Evolutionary conservation across 805 yeast genomes (phyloP), one percentile per base, ranked within the genome.

Genomic region (Candida nemodendra): DNA sequence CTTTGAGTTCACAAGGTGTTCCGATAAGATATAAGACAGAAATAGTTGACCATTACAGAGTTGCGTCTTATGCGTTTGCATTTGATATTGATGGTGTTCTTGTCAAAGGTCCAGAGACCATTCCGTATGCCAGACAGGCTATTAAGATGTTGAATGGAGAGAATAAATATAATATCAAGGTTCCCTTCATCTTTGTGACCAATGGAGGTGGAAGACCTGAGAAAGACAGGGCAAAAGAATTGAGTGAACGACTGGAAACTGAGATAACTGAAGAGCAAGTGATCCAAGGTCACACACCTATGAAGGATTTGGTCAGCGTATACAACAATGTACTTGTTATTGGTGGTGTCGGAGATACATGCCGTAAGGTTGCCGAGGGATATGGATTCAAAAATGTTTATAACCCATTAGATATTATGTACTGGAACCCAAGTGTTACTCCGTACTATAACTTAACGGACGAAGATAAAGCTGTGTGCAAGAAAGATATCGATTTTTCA

Each of bases 141-240:
- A 64, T 88, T 48, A 71, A 72, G 45, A 57, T 84, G 68, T 71
- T 88, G 45, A 80, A 85, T 50, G 95, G 95, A 41, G 78, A 78
- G 27, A 88, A 88, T 65, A 71, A 77, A 54, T 80, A 84, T 66
- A 76, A 82, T 52, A 81, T 88, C 52, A 78, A 74, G 45, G 89
- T 84, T 13, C 95, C 95, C 6, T 85, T 84, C 57, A 81, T 84
- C 41, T 81, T 83, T 57, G 89, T 88, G 45, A 88, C 96, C 42
- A 88, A 88, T 60, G 96, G 96, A 50, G 95, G 96, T 50, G 96
- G 96, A 34, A 78, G 84, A 54, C 82, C 87, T 7, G 96, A 88
- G 60, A 57, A 66, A 39, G 80, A 75, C 8, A 71, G 96, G 50
- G 84, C 91, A 33, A 74, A 72, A 39, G 93, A 86, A 48, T 69